Conservation (phyloP, 768 basidiomycete genomes). For the Lentinula sp. region DNA sequence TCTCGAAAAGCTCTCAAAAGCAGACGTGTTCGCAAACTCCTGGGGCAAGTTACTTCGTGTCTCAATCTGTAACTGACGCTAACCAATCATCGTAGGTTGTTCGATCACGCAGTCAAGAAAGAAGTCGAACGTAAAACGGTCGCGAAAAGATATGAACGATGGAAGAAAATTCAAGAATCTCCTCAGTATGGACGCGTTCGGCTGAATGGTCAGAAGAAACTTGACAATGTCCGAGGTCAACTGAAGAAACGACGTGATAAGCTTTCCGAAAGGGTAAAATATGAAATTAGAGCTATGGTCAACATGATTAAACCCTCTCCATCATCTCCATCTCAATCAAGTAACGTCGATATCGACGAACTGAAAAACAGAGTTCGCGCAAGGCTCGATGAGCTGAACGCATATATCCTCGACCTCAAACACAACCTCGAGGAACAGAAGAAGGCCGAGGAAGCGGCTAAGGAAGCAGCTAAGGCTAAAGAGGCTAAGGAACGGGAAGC, state of each 20-base stretch:
- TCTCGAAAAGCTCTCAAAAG: background rate
- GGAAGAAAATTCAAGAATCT: constrained; percentile 10
- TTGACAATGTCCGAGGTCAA: constrained; percentile 5
- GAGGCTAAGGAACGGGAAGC: background rate
- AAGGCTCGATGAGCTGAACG: background rate
- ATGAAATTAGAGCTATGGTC: background rate
- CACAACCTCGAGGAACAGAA: background rate
- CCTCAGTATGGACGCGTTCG: constrained; percentile 10
- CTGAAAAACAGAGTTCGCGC: background rate
- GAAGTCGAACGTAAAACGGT: background rate
- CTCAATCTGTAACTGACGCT: background rate
- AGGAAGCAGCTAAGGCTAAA: background rate
- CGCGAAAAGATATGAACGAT: constrained; percentile 1
- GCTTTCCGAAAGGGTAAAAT: background rate
- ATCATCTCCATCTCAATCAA: background rate
- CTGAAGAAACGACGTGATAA: constrained; percentile 8
- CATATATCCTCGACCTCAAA: background rate
- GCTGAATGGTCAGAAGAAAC: background rate
- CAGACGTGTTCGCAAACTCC: background rate
- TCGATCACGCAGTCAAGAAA: background rate
- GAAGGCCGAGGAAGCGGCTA: background rate
- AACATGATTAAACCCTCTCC: background rate
- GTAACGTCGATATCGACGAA: background rate
- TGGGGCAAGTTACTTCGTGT: background rate
- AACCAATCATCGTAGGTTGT: background rate